Conservation (phyloP, 306 rosid species). For the Cicer yamashitae region DNA sequence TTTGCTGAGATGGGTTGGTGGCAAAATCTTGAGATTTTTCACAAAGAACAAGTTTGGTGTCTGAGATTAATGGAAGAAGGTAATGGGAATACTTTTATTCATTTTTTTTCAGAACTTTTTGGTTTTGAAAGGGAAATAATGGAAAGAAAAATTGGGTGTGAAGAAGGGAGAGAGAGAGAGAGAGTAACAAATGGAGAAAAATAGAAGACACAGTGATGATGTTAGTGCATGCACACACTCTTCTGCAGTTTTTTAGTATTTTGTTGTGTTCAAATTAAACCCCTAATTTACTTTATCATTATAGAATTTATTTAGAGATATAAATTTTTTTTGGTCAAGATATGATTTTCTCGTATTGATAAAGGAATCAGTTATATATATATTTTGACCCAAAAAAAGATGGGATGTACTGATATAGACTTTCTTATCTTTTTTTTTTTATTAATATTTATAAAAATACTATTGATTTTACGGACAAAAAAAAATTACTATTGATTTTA, state of each 20-base stretch:
- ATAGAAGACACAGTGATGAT: constrained; percentile 28
- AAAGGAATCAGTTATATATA: no score
- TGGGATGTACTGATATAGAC: no score
- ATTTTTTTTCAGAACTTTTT: constrained; percentile 13
- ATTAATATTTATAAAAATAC: not conserved
- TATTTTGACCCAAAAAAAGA: no score
- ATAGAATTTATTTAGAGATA: not conserved
- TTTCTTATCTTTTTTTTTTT: not conserved
- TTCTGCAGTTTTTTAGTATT: not conserved
- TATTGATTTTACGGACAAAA: not conserved
- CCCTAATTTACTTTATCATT: not conserved
- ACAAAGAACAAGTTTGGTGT: constrained; percentile 6
- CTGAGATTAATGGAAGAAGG: constrained; percentile 32
- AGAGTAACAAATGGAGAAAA: constrained; percentile 5
- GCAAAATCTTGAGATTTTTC: constrained; percentile 31
- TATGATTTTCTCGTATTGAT: no score
- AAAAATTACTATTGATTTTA: not conserved
- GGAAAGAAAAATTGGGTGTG: not conserved
- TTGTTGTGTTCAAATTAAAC: not conserved
- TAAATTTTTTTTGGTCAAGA: not conserved
- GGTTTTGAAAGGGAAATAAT: not conserved
- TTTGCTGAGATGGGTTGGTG: constrained; percentile 40
- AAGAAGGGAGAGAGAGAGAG: not conserved
- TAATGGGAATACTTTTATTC: not conserved
- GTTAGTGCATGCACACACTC: constrained; percentile 43